phyloP scores from a whole-genome alignment of 176 grass and related monocot genomes.

The Miscanthus lutarioriparius region DNA sequence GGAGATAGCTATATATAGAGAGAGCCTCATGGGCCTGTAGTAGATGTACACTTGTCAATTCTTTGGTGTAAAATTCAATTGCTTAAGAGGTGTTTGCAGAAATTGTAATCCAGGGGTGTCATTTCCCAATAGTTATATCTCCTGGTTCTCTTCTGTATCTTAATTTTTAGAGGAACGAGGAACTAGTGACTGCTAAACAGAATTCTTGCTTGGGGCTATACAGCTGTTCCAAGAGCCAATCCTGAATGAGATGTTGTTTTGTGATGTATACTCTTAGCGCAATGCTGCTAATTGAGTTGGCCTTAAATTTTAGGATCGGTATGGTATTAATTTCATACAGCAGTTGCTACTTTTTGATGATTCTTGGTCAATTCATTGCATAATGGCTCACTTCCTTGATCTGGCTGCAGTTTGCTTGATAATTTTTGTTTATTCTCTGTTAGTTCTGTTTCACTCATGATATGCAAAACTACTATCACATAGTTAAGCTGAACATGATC shows the following conservation, averaged over 20 bases:
- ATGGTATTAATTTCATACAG: not conserved
- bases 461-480: not conserved
- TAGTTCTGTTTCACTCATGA: slow-evolving; percentile 14
- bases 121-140: not conserved
- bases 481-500: not conserved
- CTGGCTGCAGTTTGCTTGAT: not conserved
- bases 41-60: not conserved
- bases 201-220: not conserved
- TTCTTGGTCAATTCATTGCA: not conserved
- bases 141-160: not conserved
- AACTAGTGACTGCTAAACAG: not conserved
- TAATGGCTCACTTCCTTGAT: not conserved
- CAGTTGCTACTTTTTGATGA: not conserved
- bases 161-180: not conserved
- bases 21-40: not conserved
- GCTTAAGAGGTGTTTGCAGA: not conserved
- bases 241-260: not conserved
- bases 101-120: not conserved
- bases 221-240: not conserved
- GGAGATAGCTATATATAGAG: not conserved
- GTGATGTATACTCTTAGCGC: not conserved
- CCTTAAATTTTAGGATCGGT: not conserved
- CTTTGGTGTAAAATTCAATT: not conserved
- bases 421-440: not conserved
- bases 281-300: not conserved